Conservation (phyloP, 768 basidiomycete genomes). For the Collybiopsis confluens region DNA sequence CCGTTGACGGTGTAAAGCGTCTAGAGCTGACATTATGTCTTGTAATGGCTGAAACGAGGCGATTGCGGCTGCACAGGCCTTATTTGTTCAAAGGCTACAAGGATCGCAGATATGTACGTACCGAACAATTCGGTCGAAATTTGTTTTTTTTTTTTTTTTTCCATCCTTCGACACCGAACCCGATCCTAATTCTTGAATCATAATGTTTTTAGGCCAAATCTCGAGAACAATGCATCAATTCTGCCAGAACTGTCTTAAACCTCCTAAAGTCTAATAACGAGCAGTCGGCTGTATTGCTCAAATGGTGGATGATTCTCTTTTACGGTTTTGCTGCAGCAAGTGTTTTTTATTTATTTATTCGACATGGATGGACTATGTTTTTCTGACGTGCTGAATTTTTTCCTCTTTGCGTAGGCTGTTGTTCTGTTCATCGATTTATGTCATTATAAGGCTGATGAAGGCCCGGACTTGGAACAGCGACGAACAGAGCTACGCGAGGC, state of each 20-base stretch:
- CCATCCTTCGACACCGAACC: too few species aligned
- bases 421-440: conserved; percentile 24
- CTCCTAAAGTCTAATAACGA: conserved; percentile 17
- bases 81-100: conserved; percentile 21
- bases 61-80: conserved; percentile 21
- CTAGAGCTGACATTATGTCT: conserved; percentile 19
- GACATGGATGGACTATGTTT: background rate
- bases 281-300: conserved; percentile 18
- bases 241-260: conserved; percentile 19
- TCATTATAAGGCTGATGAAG: conserved; percentile 15
- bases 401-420: conserved; percentile 16
- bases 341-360: too few species aligned
- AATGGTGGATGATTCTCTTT: conserved; percentile 21
- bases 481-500: conserved; percentile 17
- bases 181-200: background rate
- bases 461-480: conserved; percentile 12
- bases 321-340: conserved; percentile 22
- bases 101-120: conserved; percentile 19
- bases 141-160: too few species aligned
- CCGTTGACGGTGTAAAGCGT: conserved; percentile 11
- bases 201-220: conserved; percentile 19
- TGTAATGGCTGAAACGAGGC: conserved; percentile 22
- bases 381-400: background rate
- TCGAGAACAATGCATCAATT: conserved; percentile 20
- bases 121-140: too few species aligned